phyloP scores from a whole-genome alignment of 1,139 yeast species.

The Magnusiomyces sp. region DNA sequence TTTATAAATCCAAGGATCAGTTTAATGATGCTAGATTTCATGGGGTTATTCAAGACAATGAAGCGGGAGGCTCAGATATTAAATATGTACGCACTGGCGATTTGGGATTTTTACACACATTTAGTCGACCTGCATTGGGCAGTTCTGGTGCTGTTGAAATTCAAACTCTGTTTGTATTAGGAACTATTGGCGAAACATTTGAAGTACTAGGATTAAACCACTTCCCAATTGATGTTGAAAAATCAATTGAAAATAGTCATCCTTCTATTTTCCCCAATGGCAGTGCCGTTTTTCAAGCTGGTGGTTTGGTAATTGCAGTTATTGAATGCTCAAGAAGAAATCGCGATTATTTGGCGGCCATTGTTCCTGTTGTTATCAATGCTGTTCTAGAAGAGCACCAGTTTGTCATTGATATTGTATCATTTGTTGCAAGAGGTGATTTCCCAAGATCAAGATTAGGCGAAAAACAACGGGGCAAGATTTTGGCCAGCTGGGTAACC shows the following conservation, averaged over 20 bases:
- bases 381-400: conserved; percentile 76
- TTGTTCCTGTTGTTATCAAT: conserved; percentile 78
- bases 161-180: conserved; percentile 79
- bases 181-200: conserved; percentile 79
- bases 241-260: conserved; percentile 62
- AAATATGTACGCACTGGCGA: conserved; percentile 86
- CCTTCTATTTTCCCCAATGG: conserved; percentile 49
- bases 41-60: conserved; percentile 44
- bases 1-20: conserved; percentile 44
- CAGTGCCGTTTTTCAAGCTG: conserved; percentile 67
- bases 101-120: conserved; percentile 80
- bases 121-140: conserved; percentile 35
- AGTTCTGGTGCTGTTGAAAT: conserved; percentile 43
- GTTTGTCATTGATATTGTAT: conserved; percentile 74
- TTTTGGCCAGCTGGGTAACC: conserved; percentile 48
- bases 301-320: conserved; percentile 72
- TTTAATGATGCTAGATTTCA: conserved; percentile 43
- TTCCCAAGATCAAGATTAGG: conserved; percentile 67
- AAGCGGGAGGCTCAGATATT: conserved; percentile 47
- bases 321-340: conserved; percentile 45
- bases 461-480: conserved; percentile 64
- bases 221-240: conserved; percentile 79
- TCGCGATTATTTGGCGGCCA: conserved; percentile 46
- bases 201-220: conserved; percentile 89
- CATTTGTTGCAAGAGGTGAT: conserved; percentile 59